Evolutionary conservation across 2,329 filamentous ascomycete species (phyloP).

Genomic region (Colletotrichum paranaense): DNA sequence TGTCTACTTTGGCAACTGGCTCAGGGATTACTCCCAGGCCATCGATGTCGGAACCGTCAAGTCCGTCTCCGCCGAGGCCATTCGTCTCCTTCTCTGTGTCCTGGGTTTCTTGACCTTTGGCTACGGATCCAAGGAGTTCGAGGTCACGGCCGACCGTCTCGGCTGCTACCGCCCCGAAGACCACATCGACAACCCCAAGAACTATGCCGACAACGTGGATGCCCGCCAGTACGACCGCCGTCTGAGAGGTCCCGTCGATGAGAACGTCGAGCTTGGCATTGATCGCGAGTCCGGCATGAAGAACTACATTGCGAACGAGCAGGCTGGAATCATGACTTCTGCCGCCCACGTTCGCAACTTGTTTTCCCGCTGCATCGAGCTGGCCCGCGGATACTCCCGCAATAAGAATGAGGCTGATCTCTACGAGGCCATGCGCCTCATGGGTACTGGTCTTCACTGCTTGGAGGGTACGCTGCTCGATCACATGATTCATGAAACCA

Average conservation of each 20-base stretch:
- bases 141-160: constrained; percentile 82
- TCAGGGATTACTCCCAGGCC: constrained; percentile 92
- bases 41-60: constrained; percentile 95
- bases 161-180: constrained; percentile 86
- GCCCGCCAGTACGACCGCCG: constrained; percentile 84
- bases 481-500: neutral
- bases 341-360: constrained; percentile 80
- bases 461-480: constrained; percentile 71
- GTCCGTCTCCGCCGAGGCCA: constrained; percentile 88
- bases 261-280: constrained; percentile 80
- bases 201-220: constrained; percentile 87
- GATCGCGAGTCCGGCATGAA: constrained; percentile 84
- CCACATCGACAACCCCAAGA: constrained; percentile 83
- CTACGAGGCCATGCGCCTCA: constrained; percentile 85
- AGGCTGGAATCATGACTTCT: constrained; percentile 82
- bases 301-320: constrained; percentile 93
- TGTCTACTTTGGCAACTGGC: constrained; percentile 97
- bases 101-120: constrained; percentile 92
- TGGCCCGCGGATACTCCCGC: constrained; percentile 79
- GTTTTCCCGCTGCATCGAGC: constrained; percentile 79
- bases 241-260: constrained; percentile 85
- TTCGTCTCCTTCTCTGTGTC: constrained; percentile 88
- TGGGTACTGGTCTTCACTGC: constrained; percentile 91
- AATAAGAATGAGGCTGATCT: constrained; percentile 79
- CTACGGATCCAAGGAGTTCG: constrained; percentile 85